Conservation (phyloP, 208 protist genomes). For the Wallacemonas sp. region DNA sequence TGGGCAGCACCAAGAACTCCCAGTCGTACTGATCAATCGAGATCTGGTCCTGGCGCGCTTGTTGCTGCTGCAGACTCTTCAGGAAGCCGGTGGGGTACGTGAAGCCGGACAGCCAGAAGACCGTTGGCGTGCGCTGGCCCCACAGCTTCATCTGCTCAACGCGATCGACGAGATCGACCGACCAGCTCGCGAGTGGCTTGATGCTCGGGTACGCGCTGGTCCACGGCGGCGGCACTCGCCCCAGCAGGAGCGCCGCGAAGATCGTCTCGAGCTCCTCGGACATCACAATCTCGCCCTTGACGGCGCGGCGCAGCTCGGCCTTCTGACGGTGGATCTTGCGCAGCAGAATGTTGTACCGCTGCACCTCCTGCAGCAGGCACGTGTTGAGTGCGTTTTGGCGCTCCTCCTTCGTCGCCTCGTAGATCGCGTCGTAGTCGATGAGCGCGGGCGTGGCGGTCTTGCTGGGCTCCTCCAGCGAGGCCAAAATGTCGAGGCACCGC, state of each 20-base stretch:
- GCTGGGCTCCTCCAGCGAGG: conserved; percentile 83
- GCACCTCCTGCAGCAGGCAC: conserved; percentile 98
- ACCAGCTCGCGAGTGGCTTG: conserved; percentile 97
- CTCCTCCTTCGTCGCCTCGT: conserved; percentile 89
- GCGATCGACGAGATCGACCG: conserved; percentile 93
- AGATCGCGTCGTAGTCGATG: conserved; percentile 92
- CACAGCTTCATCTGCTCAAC: conserved; percentile 95
- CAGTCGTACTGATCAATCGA: conserved; percentile 98
- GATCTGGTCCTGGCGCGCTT: conserved; percentile 88
- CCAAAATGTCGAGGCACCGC: conserved; percentile 86
- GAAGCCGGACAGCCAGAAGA: conserved; percentile 98
- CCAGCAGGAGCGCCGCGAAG: conserved; percentile 89
- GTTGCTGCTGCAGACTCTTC: conserved; percentile 96
- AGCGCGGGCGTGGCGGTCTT: conserved; percentile 75
- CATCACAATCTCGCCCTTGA: conserved; percentile 98
- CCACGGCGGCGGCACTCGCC: conserved; percentile 94
- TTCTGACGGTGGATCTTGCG: conserved; percentile 90
- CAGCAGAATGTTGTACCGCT: conserved; percentile 97
- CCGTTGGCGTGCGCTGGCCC: conserved; percentile 91
- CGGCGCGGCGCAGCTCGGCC: conserved; percentile 91
- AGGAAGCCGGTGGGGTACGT: conserved; percentile 99
- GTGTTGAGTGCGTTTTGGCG: conserved; percentile 93
- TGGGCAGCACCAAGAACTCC: conserved; percentile 95
- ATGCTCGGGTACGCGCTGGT: conserved; percentile 96
- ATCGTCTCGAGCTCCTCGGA: conserved; percentile 95